Evolutionary conservation across 2,329 filamentous ascomycete species (phyloP), one percentile per base, ranked within the genome.

Genomic region (Xylariales sp.): DNA sequence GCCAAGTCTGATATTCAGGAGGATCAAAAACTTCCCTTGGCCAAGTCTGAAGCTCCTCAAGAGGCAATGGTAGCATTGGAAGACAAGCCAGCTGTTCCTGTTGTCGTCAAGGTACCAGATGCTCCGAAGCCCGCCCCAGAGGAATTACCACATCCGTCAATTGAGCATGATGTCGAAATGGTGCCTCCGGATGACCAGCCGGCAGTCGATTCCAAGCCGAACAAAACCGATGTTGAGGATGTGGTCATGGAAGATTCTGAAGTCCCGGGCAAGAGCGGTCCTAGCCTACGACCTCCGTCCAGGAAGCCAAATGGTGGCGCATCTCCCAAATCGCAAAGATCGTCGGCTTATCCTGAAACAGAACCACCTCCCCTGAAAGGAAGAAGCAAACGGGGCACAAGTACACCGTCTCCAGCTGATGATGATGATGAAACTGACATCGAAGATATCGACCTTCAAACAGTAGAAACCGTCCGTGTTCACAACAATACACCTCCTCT

Each of bases 401-500:
- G 64, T 41, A 74, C 66, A 6, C 69, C 71, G 4, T 74, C 71
- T 4, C 70, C 69, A 28, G 60, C 65, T 20, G 65, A 71, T 14
- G 69, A 72, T 25, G 70, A 72, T 34, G 72, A 76, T 35, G 70
- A 72, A 33, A 76, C 73, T 3, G 73, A 78, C 43, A 67, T 73
- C 6, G 74, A 78, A 34, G 72, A 71, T 29, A 64, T 73, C 25
- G 66, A 73, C n/a, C 66, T 63, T 25, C 61, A 69, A 43, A 66
- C 66, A n/a, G 55, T 72, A 18, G 69, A 72, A 28, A 61, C 63
- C 5, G 66, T 74, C 19, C 67, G 75, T 10, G 65, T 70, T 37
- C 71, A 66, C 40, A 72, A 74, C 57, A 56, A 60, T 16, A 81
- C 76, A 2, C 76, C 76, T 3, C 74, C 75, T 2, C 46, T 74